Evolutionary conservation across 2,329 filamentous ascomycete species (phyloP), one percentile per base, ranked within the genome.

Genomic region (Hypoxylon sp.): DNA sequence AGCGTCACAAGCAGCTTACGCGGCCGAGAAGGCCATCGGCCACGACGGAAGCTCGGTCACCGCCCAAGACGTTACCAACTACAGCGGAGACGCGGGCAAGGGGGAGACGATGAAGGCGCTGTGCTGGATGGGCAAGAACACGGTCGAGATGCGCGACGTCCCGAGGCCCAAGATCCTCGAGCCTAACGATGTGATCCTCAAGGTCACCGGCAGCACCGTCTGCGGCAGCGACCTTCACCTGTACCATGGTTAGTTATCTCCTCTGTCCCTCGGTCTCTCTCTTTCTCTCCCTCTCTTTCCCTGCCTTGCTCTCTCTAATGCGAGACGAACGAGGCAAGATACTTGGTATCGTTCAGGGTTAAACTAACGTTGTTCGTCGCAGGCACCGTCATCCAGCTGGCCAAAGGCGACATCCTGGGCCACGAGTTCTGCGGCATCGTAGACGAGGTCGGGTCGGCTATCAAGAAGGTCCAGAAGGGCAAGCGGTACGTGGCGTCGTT

Each of bases 401-500:
- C 81, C 62, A 83, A 85, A 63, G 86, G 86, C 23, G 87, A 90
- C 70, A 88, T 90, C 33, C 79, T 90, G 0, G 88, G 88, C 17
- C 82, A 85, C 65, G 82, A 85, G 60, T 84, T 90, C 69, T 83
- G 81, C 58, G 83, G 82, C 26, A 70, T 84, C 17, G 82, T 81
- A 2, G 81, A 83, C 27, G 75, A 80, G 43, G 76, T 88, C 1
- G 88, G 88, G 0, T 72, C 83, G 0, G 78, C 62, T 0, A 80
- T 86, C 2, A 83, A 74, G 46, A 81, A 81, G 2, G 72, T 88
- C 43, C 74, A 85, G 58, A 73, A 78, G 6, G 88, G 88, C 11
- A 82, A 86, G 64, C 80, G 92, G 24, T 92, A 95, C 17, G 92
- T 96, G 1, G 91, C 89, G 0, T 90, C 87, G 8, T 96, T 96